A percentile compares a stretch with the other conserved stretches of the same genome.
These are phyloP conservation scores for Xenosphaeropsis pyriputrescens DNA, from an alignment of 2,329 filamentous ascomycete species.

Conservation along the genomic window DNA sequence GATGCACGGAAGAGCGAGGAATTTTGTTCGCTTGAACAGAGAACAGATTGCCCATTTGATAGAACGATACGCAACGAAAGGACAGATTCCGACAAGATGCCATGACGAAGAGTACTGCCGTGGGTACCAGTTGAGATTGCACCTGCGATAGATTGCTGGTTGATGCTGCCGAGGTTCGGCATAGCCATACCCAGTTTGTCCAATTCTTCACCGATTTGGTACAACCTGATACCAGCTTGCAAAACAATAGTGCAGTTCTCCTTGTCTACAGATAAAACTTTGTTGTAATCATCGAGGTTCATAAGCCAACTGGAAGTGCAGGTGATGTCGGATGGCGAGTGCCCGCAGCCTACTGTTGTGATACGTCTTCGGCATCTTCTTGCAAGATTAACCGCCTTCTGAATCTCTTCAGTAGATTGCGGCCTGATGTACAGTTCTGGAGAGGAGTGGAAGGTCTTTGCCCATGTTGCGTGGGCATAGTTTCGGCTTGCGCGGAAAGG, in stretches of 20 bases:
- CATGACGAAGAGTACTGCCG: slow-evolving; percentile 73
- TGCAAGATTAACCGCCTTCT: slow-evolving; percentile 70
- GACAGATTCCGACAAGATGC: slow-evolving; percentile 69
- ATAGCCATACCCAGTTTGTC: slow-evolving; percentile 67
- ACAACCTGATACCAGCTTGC: slow-evolving; percentile 78
- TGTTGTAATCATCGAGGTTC: slow-evolving; percentile 74
- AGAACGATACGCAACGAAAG: slow-evolving; percentile 65
- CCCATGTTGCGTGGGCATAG: slow-evolving; percentile 86
- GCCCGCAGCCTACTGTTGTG: slow-evolving; percentile 76
- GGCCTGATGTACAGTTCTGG: slow-evolving; percentile 90
- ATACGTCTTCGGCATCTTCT: slow-evolving; percentile 68
- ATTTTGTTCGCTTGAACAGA: slow-evolving; percentile 53
- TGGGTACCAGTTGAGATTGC: slow-evolving; percentile 90
- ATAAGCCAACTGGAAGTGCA: slow-evolving; percentile 91
- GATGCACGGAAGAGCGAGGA: slow-evolving; percentile 77
- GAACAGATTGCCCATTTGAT: slow-evolving; percentile 59
- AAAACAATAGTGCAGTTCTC: slow-evolving; percentile 56
- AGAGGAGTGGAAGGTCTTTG: slow-evolving; percentile 74
- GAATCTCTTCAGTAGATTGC: slow-evolving; percentile 62
- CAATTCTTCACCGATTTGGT: slow-evolving; percentile 57
- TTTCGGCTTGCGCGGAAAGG: slow-evolving; percentile 62
- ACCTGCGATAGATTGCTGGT: slow-evolving; percentile 83
- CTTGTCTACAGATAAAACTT: slow-evolving; percentile 55
- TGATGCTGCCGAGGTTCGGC: slow-evolving; percentile 88
- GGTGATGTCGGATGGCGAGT: slow-evolving; percentile 84